phyloP scores from a whole-genome alignment of 148 eudicot species.

The Amaranthus hypochondriacus region DNA sequence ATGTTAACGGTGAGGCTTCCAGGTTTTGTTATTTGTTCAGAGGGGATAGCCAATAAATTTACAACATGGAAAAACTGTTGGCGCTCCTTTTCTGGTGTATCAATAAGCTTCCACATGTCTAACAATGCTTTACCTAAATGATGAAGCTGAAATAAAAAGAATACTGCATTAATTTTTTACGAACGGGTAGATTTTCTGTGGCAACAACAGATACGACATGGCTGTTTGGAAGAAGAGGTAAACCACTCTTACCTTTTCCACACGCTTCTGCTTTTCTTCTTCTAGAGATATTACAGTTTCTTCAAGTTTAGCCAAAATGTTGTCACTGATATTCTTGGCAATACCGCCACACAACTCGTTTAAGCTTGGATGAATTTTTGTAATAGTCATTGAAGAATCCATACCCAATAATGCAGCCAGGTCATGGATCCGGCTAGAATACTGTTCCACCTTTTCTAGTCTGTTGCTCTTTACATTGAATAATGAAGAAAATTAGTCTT shows the following conservation, averaged over 20 bases:
- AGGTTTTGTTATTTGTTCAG: slow-evolving; percentile 47
- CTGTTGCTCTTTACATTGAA: slow-evolving; percentile 55
- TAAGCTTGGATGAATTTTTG: slow-evolving; percentile 93
- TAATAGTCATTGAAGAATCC: slow-evolving; percentile 80
- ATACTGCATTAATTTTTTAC: neutral
- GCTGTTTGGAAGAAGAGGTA: neutral
- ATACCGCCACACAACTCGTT: slow-evolving; percentile 63
- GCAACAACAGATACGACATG: neutral
- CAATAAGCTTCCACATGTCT: slow-evolving; percentile 91
- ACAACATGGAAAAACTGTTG: slow-evolving; percentile 52
- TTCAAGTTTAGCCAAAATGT: slow-evolving; percentile 67
- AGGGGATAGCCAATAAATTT: slow-evolving; percentile 39
- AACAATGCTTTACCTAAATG: slow-evolving; percentile 65
- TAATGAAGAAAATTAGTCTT: slow-evolving; percentile 3
- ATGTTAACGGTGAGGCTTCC: slow-evolving; percentile 60
- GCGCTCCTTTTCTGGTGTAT: slow-evolving; percentile 69
- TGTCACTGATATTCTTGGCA: slow-evolving; percentile 81
- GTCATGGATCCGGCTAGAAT: slow-evolving; percentile 50
- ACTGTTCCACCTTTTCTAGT: slow-evolving; percentile 67
- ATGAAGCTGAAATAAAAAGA: slow-evolving; percentile 57
- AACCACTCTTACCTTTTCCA: slow-evolving; percentile 51
- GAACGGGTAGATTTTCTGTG: neutral
- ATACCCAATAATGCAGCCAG: slow-evolving; percentile 68
- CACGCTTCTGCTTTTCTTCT: slow-evolving; percentile 68
- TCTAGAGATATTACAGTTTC: slow-evolving; percentile 67